Conservation (phyloP, 2,329 filamentous ascomycete genomes). For the Microdochium paspali region DNA sequence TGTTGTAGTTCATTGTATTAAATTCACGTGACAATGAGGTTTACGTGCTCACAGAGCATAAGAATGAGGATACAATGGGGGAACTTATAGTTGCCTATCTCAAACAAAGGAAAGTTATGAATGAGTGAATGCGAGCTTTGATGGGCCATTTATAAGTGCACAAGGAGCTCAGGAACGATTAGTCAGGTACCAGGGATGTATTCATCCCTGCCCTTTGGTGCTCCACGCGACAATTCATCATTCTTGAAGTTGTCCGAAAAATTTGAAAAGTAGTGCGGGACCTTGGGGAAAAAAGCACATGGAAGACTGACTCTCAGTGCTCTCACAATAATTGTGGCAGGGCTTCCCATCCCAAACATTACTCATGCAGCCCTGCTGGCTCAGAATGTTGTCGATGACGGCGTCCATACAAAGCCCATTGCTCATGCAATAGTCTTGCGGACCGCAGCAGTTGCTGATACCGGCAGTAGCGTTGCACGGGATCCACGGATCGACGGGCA, state of each 20-base stretch:
- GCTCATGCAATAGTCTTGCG: constrained; percentile 13
- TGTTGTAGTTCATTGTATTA: too few relatives aligned
- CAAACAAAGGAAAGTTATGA: too few relatives aligned
- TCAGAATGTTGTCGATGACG: constrained; percentile 14
- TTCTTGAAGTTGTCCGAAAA: background rate
- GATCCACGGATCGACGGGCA: constrained; percentile 2
- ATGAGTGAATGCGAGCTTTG: too few relatives aligned
- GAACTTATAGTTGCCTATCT: too few relatives aligned
- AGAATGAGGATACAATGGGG: too few relatives aligned
- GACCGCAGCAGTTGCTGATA: constrained; percentile 14
- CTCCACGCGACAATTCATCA: too few relatives aligned
- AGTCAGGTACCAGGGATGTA: too few relatives aligned
- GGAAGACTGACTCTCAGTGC: constrained; percentile 5
- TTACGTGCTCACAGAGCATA: too few relatives aligned
- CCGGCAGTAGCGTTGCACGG: constrained; percentile 10
- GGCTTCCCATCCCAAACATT: constrained; percentile 10
- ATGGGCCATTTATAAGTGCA: too few relatives aligned
- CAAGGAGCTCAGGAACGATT: too few relatives aligned
- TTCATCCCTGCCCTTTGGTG: too few relatives aligned
- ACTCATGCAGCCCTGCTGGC: constrained; percentile 18
- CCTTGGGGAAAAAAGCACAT: background rate
- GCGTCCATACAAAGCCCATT: constrained; percentile 19
- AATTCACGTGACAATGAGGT: too few relatives aligned
- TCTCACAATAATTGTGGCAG: constrained; percentile 13
- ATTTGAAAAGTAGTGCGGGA: background rate